Evolutionary conservation across 1,139 yeast genomes (phyloP).

Genomic region (Yamadazyma atlantica): DNA sequence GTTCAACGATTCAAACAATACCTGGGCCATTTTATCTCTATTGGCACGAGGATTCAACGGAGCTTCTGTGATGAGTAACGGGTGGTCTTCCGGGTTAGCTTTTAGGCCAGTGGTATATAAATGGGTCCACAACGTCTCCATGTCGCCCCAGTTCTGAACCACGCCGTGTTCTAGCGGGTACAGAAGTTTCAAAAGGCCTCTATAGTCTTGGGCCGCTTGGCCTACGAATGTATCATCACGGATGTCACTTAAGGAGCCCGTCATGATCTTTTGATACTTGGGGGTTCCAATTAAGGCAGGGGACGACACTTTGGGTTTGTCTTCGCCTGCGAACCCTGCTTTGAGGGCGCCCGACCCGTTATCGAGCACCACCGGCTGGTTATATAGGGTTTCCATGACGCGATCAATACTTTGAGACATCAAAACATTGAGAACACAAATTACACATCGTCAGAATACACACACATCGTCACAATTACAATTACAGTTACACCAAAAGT

Average conservation of each 20-base stretch:
- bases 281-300: slow-evolving; percentile 72
- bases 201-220: slow-evolving; percentile 62
- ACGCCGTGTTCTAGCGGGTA: slow-evolving; percentile 84
- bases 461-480: no score
- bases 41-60: slow-evolving; percentile 77
- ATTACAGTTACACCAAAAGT: no score
- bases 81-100: slow-evolving; percentile 50
- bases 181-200: slow-evolving; percentile 69
- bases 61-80: slow-evolving; percentile 81
- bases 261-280: slow-evolving; percentile 82
- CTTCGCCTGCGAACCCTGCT: slow-evolving; percentile 94
- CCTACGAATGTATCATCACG: slow-evolving; percentile 60
- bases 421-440: no score
- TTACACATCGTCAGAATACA: no score
- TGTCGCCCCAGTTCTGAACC: slow-evolving; percentile 82
- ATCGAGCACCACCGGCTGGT: slow-evolving; percentile 90
- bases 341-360: slow-evolving; percentile 89
- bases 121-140: slow-evolving; percentile 75
- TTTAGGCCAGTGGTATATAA: slow-evolving; percentile 61
- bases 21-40: slow-evolving; percentile 71
- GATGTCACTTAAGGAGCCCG: slow-evolving; percentile 52
- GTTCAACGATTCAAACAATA: slow-evolving; percentile 78
- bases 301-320: slow-evolving; percentile 61
- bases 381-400: slow-evolving; percentile 34
- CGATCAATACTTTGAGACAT: not conserved